Percentiles rank a stretch among this genome's conserved stretches.
Evolutionary conservation across 441 rosid species (phyloP).

Genomic region (Erodium moschatum): DNA sequence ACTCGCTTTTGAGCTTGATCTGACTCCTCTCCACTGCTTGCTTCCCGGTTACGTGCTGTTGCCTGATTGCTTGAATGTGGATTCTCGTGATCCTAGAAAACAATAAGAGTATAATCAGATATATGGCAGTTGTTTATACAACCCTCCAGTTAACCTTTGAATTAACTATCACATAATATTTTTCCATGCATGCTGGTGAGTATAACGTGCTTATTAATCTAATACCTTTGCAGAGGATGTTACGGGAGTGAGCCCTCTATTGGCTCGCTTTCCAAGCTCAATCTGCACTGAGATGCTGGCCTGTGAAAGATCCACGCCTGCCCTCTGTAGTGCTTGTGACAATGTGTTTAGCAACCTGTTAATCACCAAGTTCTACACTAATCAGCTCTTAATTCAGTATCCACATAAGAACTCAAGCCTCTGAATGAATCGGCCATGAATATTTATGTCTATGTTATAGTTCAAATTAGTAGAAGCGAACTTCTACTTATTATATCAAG

Average conservation of each 20-base stretch:
- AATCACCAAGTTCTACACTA: not conserved
- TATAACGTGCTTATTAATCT: not conserved
- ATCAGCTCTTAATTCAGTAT: not conserved
- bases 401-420: not conserved
- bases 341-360: constrained; percentile 4
- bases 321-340: constrained; percentile 4
- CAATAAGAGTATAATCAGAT: not conserved
- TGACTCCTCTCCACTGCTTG: constrained; percentile 3
- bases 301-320: not conserved
- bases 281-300: constrained; percentile 7
- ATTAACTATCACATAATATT: not conserved
- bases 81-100: not conserved
- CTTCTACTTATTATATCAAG: too few species aligned
- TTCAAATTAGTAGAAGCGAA: not conserved
- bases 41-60: not conserved
- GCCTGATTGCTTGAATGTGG: not conserved
- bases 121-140: not conserved
- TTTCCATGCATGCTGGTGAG: not conserved
- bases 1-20: constrained; percentile 4
- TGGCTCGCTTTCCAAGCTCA: not conserved
- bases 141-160: not conserved
- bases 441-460: not conserved
- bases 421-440: not conserved
- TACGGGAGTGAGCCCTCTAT: not conserved
- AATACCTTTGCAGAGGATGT: not conserved